These are phyloP conservation scores for Astragalus membranaceus DNA, from an alignment of 306 rosid species.

Conservation along the genomic window DNA sequence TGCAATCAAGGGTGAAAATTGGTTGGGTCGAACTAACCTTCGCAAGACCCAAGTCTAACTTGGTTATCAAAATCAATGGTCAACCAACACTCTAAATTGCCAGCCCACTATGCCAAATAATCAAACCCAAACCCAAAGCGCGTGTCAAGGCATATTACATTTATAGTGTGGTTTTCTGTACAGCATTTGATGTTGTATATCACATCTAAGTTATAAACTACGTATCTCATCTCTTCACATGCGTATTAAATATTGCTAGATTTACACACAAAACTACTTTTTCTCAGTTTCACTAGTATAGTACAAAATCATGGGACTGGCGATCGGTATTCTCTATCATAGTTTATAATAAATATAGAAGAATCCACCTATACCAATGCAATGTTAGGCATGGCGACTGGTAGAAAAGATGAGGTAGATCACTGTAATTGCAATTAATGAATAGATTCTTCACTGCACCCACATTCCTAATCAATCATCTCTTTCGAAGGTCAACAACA, in stretches of 20 bases:
- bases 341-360: conserved; percentile 26
- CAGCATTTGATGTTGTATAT: not conserved
- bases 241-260: not conserved
- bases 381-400: conserved; percentile 14
- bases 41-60: too few species aligned
- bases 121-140: not conserved
- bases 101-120: not conserved
- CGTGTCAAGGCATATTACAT: not conserved
- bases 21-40: too few species aligned
- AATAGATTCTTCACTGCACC: not conserved
- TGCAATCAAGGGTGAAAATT: too few species aligned
- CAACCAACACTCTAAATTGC: not conserved
- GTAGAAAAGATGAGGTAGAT: conserved; percentile 10
- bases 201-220: not conserved
- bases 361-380: conserved; percentile 16
- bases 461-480: conserved; percentile 11
- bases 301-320: conserved; percentile 27
- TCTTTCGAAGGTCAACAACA: conserved; percentile 76
- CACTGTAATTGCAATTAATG: conserved; percentile 15
- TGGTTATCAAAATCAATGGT: too few species aligned
- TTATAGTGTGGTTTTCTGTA: not conserved
- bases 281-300: conserved; percentile 7
- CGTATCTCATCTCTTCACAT: conserved; percentile 17
- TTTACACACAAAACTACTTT: conserved; percentile 23
- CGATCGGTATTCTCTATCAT: not conserved